Evolutionary conservation across 805 yeast species (phyloP), one percentile per base, ranked within the genome.

Genomic region (Starmerella potacharoeniae): DNA sequence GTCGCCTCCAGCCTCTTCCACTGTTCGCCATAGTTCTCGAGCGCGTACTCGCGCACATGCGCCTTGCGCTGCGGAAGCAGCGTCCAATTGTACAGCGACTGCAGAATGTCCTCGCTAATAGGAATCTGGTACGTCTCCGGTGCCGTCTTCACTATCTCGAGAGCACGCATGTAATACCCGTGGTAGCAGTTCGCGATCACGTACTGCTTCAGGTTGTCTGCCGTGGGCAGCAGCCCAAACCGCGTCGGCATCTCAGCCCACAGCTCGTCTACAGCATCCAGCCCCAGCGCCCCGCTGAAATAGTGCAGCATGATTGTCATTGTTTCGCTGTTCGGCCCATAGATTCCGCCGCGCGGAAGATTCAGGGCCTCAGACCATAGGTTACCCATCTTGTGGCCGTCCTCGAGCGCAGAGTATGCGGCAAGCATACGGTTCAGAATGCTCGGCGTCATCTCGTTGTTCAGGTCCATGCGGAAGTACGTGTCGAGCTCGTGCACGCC

Each of bases 171-270:
- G 40, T 74, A 76, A 47, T 75, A 70, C 8, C 84, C 88, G 64
- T 81, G 80, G 60, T 82, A 82, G 57, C 85, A 83, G 65, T 84
- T 82, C 0, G 88, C 86, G 55, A 83, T 77, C 36, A 86, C 66
- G 61, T 78, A 82, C 65, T 83, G 87, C 42, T 74, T 75, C 64
- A 75, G 77, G 36, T 82, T 74, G 9, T 73, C 73, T 37, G 75
- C 68, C 56, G 77, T 75, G 0, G 86, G 86, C 11, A 72, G 59
- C 5, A 85, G 67, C 0, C 76, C 77, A 61, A 73, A 79, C 17
- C 63, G 55, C 41, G 71, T 71, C 0, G 83, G 76, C 30, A 85
- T 65, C 55, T 77, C 77, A 52, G 76, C 73, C 84, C 88, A 86
- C 44, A 83, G 77, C 44, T 76, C 72, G 55, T 76, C 77, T 7